Evolutionary conservation across 208 protist genomes (phyloP), one percentile per base, ranked within the genome.

Genomic region (Leishmania guyanensis): DNA sequence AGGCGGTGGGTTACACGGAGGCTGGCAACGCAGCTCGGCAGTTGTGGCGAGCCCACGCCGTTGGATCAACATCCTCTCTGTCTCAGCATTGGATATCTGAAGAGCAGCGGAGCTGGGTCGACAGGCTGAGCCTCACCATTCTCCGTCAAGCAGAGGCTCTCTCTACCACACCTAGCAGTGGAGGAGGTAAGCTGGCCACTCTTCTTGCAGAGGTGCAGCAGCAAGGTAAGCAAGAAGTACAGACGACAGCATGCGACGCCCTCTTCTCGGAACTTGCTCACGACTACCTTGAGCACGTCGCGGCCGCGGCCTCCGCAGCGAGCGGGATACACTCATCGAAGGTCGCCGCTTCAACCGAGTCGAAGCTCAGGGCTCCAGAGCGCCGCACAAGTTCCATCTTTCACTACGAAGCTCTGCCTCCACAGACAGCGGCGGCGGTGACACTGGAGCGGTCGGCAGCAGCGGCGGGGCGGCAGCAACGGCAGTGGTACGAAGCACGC

Each of bases 181-280:
- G 39, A 48, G 26, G 29, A 8, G 50, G 65, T 43, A 29, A 9
- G 9, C 69, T 84, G 6, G 39, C 75, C 0, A 46, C 17, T 12
- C 9, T 80, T 1, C 33, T 84, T 3, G 54, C 51, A 43, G 80
- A 75, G 51, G 66, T 72, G 50, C 75, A 84, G 53, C 75, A 71
- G 68, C 43, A 60, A 9, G 56, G 56, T 39, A 56, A 3, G 43
- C 48, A 73, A 10, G 60, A 48, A 29, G 9, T 10, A 60, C 43
- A 22, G 14, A 54, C 50, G n/a, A 78, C 74, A 0, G 10, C 74
- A 3, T 78, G 70, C n/a, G 76, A 86, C 26, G 69, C 79, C 33
- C 60, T 92, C 8, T 89, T 92, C 64, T 78, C 77, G 1, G 83
- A 80, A 3, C 84, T 92, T 43, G 68, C 85, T 8, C 71, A 79